These are phyloP conservation scores for Globisporangium viniferum DNA, from an alignment of 352 stramenopile species.

Conservation along the genomic window DNA sequence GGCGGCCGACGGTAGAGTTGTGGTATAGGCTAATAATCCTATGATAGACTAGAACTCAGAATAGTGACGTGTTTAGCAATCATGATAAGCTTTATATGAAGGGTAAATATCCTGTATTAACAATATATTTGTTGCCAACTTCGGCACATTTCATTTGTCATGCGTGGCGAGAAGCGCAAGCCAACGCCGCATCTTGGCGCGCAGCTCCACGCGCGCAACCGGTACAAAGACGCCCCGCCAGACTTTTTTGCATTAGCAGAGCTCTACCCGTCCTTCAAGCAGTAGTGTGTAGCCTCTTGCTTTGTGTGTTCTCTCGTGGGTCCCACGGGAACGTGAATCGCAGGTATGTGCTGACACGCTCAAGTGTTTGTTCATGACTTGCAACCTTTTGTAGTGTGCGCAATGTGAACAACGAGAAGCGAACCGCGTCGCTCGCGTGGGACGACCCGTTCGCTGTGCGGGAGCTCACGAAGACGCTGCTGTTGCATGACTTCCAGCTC, in stretches of 20 bases:
- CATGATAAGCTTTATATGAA: not conserved
- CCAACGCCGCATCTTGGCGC: constrained; percentile 63
- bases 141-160: not conserved
- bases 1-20: not conserved
- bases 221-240: constrained; percentile 59
- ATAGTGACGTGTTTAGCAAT: not conserved
- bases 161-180: constrained; percentile 46
- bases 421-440: constrained; percentile 61
- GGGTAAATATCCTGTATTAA: not conserved
- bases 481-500: constrained; percentile 89
- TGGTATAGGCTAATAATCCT: not conserved
- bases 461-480: constrained; percentile 90
- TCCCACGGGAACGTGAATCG: not conserved
- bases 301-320: not conserved
- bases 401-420: constrained; percentile 58
- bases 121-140: not conserved
- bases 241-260: constrained; percentile 77
- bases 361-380: not conserved
- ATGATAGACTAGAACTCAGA: not conserved
- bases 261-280: constrained; percentile 54
- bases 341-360: not conserved
- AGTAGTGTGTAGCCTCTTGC: constrained; percentile 43
- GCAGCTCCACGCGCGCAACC: constrained; percentile 67
- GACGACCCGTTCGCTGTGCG: constrained; percentile 68
- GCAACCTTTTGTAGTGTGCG: constrained; percentile 34